Evolutionary conservation across 192 early-diverging fungal species (phyloP).

Genomic region (Coemansia sp.): DNA sequence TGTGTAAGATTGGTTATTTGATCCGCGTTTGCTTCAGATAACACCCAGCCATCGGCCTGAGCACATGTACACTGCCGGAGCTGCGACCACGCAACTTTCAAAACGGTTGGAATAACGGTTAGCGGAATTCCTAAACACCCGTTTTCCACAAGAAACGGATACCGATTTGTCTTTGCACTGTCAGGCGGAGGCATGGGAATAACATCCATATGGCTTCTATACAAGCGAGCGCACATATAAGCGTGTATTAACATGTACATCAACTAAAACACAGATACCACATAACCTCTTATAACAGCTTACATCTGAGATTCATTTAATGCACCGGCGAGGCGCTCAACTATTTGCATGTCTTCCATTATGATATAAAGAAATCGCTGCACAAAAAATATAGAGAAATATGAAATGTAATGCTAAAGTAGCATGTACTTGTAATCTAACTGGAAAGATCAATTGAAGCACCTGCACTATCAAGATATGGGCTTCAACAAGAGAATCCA

Average conservation of each 20-base stretch:
- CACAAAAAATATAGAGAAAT: not conserved
- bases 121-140: conserved; percentile 37
- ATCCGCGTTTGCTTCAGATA: not conserved
- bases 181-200: not conserved
- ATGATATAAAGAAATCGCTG: not conserved
- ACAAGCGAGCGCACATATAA: not conserved
- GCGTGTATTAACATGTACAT: not conserved
- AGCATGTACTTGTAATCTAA: not conserved
- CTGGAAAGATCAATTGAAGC: not conserved
- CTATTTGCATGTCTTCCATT: conserved; percentile 1
- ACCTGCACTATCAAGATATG: not conserved
- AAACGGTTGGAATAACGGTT: conserved; percentile 5
- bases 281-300: not conserved
- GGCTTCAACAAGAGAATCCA: not conserved
- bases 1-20: conserved; percentile 19
- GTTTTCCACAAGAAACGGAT: conserved; percentile 28
- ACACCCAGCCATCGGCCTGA: not conserved
- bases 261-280: not conserved
- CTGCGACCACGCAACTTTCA: conserved; percentile 17
- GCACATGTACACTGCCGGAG: conserved; percentile 5
- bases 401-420: not conserved
- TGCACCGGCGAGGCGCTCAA: conserved; percentile 20
- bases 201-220: conserved; percentile 28
- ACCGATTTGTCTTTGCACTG: not conserved
- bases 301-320: conserved; percentile 27